phyloP scores from a whole-genome alignment of 2,329 filamentous ascomycete genomes.

The Tolypocladium album region DNA sequence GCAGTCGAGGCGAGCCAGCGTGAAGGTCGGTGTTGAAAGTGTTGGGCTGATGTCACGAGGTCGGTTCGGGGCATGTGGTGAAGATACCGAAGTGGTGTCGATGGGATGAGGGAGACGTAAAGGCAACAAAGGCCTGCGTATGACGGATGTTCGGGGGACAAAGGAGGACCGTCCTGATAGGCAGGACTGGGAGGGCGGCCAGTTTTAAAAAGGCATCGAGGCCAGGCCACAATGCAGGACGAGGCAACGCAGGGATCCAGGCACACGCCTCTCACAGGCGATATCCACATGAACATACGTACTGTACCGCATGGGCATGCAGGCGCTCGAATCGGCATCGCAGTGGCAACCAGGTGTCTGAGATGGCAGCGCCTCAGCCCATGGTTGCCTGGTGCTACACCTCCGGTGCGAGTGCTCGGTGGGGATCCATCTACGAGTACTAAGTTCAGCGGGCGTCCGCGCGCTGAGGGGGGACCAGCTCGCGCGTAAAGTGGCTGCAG shows the following conservation, averaged over 20 bases:
- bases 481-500: constrained; percentile 9
- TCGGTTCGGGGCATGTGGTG: not conserved
- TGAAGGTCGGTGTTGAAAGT: not conserved
- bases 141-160: not conserved
- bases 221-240: not conserved
- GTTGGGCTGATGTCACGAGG: not conserved
- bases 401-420: not conserved
- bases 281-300: not conserved
- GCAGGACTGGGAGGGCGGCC: not conserved
- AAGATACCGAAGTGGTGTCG: not conserved
- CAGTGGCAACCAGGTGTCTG: not conserved
- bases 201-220: not conserved
- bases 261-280: not conserved
- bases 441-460: not conserved
- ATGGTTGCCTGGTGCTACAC: not conserved
- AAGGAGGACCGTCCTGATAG: not conserved
- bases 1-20: not conserved
- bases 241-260: not conserved
- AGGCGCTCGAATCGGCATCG: not conserved
- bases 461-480: not conserved
- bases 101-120: not conserved
- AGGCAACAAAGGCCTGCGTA: not conserved
- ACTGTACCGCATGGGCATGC: not conserved
- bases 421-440: not conserved
- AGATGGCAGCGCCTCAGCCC: not conserved